Evolutionary conservation across 176 grass and related monocot genomes (phyloP).

Genomic region (Dendrocalamus sinicus): DNA sequence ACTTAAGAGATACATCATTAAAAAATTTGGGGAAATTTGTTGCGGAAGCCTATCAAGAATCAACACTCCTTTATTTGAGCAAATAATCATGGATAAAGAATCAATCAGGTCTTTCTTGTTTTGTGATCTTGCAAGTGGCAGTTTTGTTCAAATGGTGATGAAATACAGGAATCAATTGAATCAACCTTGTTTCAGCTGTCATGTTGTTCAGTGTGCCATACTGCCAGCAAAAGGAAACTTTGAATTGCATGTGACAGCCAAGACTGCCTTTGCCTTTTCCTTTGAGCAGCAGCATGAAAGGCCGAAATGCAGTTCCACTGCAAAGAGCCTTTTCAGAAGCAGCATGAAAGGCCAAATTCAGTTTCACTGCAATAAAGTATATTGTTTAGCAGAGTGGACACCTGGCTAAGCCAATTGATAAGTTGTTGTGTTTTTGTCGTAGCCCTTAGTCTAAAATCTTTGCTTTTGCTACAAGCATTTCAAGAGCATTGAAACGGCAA

Average conservation of each 20-base stretch:
- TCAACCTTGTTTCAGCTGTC: not conserved
- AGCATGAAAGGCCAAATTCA: constrained; percentile 3
- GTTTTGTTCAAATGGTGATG: constrained; percentile 7
- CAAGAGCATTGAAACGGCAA: not conserved
- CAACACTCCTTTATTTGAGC: not conserved
- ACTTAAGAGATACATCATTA: not conserved
- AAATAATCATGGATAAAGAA: not conserved
- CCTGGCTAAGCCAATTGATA: not conserved
- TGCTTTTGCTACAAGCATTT: constrained; percentile 6
- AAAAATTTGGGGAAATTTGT: not conserved
- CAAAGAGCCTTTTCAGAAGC: not conserved
- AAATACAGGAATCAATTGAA: not conserved
- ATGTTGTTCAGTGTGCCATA: too few relatives aligned
- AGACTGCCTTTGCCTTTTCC: not conserved
- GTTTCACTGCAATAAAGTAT: not conserved
- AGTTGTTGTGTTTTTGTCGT: not conserved
- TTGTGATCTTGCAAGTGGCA: not conserved
- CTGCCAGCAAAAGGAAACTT: not conserved
- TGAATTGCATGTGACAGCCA: not conserved
- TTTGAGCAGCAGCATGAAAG: constrained; percentile 3
- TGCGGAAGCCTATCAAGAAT: not conserved
- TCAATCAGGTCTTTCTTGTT: not conserved
- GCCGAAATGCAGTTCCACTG: not conserved
- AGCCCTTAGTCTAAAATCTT: not conserved
- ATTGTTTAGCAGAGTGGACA: constrained; percentile 2